A percentile compares a stretch with the other conserved stretches of the same genome.
phyloP scores from a whole-genome alignment of 768 basidiomycete genomes.

The Saitozyma sp. region DNA sequence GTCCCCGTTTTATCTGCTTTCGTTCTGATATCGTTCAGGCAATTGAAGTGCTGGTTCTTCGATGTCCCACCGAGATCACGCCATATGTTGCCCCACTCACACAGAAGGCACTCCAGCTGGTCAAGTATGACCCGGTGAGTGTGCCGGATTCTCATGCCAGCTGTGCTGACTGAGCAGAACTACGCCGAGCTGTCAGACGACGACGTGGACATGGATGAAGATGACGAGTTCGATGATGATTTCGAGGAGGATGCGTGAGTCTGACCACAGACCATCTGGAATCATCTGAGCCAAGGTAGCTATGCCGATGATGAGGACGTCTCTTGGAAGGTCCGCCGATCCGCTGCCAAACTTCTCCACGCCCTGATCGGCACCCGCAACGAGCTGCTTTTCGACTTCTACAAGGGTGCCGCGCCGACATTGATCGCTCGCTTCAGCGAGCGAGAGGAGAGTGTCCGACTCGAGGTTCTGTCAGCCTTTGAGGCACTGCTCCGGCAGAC shows the following conservation, averaged over 20 bases:
- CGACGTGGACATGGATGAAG: conserved; percentile 63
- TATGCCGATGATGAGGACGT: conserved; percentile 98
- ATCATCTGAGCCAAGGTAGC: conserved; percentile 54
- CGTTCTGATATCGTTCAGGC: conserved; percentile 57
- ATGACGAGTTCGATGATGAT: conserved; percentile 65
- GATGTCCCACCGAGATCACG: conserved; percentile 79
- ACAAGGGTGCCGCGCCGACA: conserved; percentile 80
- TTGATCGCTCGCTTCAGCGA: conserved; percentile 90
- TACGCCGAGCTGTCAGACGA: conserved; percentile 64
- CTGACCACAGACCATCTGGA: background rate
- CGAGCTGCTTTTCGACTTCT: conserved; percentile 75
- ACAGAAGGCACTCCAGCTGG: conserved; percentile 69
- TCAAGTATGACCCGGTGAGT: conserved; percentile 91
- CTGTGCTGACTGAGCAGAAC: conserved; percentile 56
- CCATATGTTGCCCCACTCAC: conserved; percentile 69
- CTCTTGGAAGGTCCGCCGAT: conserved; percentile 94
- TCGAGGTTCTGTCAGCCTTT: conserved; percentile 91
- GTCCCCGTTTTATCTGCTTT: background rate
- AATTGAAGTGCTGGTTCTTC: conserved; percentile 77
- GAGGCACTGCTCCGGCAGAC: conserved; percentile 79
- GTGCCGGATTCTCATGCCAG: background rate
- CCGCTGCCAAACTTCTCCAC: conserved; percentile 83
- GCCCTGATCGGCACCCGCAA: conserved; percentile 86
- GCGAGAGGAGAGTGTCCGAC: conserved; percentile 87
- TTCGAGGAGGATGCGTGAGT: conserved; percentile 75